phyloP scores from a whole-genome alignment of 23 red algal genomes.

The Agarophyton chilense region DNA sequence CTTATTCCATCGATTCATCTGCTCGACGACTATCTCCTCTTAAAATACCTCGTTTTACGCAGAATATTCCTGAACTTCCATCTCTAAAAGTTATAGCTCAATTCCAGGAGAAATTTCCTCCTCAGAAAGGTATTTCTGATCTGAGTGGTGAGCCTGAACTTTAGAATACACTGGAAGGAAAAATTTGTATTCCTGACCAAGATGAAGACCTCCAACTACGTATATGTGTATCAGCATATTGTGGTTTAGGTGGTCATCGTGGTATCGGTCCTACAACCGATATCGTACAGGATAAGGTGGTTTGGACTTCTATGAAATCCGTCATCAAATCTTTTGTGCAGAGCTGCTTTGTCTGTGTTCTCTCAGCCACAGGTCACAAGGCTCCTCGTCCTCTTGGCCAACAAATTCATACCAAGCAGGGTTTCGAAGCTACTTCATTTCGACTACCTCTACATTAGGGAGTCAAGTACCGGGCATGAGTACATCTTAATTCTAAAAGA shows the following conservation, averaged over 20 bases:
- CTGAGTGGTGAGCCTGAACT: neutral
- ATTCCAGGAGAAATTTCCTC: neutral
- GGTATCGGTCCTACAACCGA: neutral
- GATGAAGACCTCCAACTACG: constrained; percentile 14
- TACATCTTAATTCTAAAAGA: constrained; percentile 4
- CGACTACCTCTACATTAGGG: neutral
- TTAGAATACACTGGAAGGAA: neutral
- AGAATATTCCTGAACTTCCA: neutral
- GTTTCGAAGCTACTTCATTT: neutral
- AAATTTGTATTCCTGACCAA: neutral
- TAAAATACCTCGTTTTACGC: neutral
- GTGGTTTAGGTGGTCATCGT: neutral
- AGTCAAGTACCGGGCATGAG: no score
- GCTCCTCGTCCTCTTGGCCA: neutral
- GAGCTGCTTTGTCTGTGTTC: neutral
- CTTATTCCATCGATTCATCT: neutral
- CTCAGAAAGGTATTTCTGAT: neutral
- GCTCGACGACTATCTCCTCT: neutral
- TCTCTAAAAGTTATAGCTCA: neutral
- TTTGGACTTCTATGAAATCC: neutral
- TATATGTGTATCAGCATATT: neutral
- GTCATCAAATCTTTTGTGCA: neutral
- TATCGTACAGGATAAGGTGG: neutral
- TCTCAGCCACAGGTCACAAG: neutral
- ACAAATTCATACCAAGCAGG: neutral